Base-by-base conservation (phyloP, 2,329 filamentous ascomycete genomes). In the Spiromastix sp. region DNA sequence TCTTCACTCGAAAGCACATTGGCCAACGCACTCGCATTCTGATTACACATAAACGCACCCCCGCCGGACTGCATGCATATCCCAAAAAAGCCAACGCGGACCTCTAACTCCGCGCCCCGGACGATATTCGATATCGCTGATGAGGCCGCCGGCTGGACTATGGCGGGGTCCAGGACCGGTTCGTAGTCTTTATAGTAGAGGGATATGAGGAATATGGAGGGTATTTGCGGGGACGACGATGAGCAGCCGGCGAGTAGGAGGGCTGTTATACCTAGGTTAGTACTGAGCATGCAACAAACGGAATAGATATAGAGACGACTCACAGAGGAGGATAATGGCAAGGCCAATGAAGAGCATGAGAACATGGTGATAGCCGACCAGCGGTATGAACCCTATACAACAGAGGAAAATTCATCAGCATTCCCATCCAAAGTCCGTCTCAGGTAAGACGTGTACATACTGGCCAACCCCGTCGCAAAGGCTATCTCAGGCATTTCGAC, bases 331-430 rank as follows among this genome's bases (percentile, higher is more conserved):
- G 60, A 98, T 93, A 54, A 98, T 94, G 30, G 87, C 77, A 40
- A 95, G 68, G 37, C 84, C 87, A 55, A 98, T 94, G 47, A 98
- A 67, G 50, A 98, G 85, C 91, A 98, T 98, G 60, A 98, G 74
- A 46, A 96, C 81, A 76, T 98, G 76, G 55, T 80, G 76, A 76
- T 77, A 79, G 42, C 75, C 75, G 45, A 79, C 63, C 56, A 75
- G 68, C 40, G 74, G 72, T 57, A 78, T 63, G 50, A 77, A 63
- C 50, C 72, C 70, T 73, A 30, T 10, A 29, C 10, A 11, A 16
- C 17, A 24, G 35, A 9, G n/a, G 22, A 25, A 9, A n/a, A 19
- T 16, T 17, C 13, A 24, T 33, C 17, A 33, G 36, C 29, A 37
- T 10, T 22, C 13, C 16, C 13, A 8, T 6, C 16, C 16, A 4